phyloP scores from a whole-genome alignment of 2,329 filamentous ascomycete species.

The Colletotrichum musae region DNA sequence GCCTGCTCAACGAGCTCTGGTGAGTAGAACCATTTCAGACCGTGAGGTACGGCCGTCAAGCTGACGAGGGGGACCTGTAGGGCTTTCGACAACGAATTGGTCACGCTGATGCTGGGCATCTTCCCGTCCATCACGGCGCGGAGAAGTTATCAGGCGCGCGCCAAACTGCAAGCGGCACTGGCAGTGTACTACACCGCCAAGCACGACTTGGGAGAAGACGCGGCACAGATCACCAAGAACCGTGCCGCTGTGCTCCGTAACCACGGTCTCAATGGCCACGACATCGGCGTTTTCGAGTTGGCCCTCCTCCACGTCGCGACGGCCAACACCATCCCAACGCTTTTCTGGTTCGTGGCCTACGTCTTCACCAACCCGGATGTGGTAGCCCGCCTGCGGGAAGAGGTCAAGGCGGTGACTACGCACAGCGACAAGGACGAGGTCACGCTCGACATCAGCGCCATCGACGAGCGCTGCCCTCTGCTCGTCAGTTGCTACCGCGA shows the following conservation, averaged over 20 bases:
- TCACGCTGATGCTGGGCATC: conserved; percentile 45
- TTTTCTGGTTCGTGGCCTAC: conserved; percentile 54
- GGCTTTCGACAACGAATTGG: conserved; percentile 21
- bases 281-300: conserved; percentile 50
- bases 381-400: conserved; percentile 44
- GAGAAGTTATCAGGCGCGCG: conserved; percentile 48
- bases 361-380: conserved; percentile 49
- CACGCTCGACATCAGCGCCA: conserved; percentile 52
- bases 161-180: conserved; percentile 47
- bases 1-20: conserved; percentile 53
- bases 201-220: conserved; percentile 46
- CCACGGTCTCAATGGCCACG: conserved; percentile 46
- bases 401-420: conserved; percentile 42
- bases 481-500: conserved; percentile 62
- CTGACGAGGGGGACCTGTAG: background rate
- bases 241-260: conserved; percentile 48
- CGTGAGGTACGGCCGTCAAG: too few species aligned
- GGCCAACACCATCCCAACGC: conserved; percentile 53
- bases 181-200: conserved; percentile 49
- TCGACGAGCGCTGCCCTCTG: conserved; percentile 57
- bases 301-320: conserved; percentile 49
- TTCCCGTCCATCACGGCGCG: conserved; percentile 49
- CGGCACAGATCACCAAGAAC: conserved; percentile 47
- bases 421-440: conserved; percentile 38
- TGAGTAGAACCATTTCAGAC: conserved; percentile 19